Base-by-base conservation (phyloP, 768 basidiomycete genomes). In the Pisolithus tinctorius region DNA sequence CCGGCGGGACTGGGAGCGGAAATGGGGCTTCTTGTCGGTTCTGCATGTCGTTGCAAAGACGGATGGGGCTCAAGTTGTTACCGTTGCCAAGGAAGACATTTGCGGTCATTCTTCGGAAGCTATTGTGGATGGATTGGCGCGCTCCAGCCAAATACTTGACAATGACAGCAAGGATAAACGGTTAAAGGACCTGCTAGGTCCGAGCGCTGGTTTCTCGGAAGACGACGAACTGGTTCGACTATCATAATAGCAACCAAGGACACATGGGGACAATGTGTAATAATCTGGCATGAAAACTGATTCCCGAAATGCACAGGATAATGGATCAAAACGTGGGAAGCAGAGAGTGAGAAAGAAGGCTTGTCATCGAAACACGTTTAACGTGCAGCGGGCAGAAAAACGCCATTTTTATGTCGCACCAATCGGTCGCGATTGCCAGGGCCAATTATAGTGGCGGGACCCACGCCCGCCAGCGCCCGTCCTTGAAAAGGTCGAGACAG, bases 301-400 rank as follows among this genome's bases (percentile, higher is more conserved):
- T 46, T 49, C 45, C 50, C 17, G 25, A 25, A 34, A 52, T 37
- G 9, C 55, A 52, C 1, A 44, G n/a, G 47, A 56, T 54, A 60
- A 1, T 51, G 54, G 42, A 10, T 6, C 7, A 46, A 60, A 64
- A 56, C 56, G 25, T n/a, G 60, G 16, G 58, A 55, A 60, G 63
- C 47, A 49, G 51, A 31, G 45, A 42, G 37, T 31, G 45, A 61
- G 67, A 66, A 60, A 63, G 65, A 62, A 63, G 59, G 65, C 72
- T 74, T 75, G 73, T 73, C 76, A 75, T 74, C 79, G 81, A 78
- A 83, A 83, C 83, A 86, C 83, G 83, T 86, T 84, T 81, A 76
- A 78, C 76, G 79, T 78, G 72, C 74, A 73, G 82, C 83, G 77
- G 80, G 79, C 75, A 74, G 66, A 64, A 70, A 74, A 73, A 71